Conservation (phyloP, 345 rosid species). For the Hevea brasiliensis region DNA sequence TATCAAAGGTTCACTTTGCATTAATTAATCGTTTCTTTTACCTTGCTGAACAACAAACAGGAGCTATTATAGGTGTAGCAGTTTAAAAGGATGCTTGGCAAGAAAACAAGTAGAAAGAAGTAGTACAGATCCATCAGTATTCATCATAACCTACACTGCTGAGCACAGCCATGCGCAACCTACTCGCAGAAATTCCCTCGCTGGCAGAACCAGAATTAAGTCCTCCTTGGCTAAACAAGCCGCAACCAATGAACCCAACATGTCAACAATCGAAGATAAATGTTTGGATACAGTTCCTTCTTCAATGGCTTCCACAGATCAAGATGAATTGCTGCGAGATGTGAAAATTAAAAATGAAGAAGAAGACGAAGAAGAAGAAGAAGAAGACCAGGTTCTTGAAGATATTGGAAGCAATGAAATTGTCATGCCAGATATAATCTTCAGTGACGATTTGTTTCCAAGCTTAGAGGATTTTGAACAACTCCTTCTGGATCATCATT, state of each 20-base stretch:
- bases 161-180: conserved; percentile 71
- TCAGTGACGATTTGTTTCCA: conserved; percentile 37
- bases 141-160: conserved; percentile 63
- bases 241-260: conserved; percentile 8
- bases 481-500: conserved; percentile 25
- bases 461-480: conserved; percentile 39
- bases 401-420: conserved; percentile 12
- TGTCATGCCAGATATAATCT: conserved; percentile 30
- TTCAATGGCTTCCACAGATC: conserved; percentile 31
- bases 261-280: conserved; percentile 8
- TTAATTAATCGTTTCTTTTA: too few relatives aligned
- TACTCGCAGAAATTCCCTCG: conserved; percentile 61
- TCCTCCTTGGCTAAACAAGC: conserved; percentile 22
- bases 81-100: conserved; percentile 74
- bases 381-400: conserved; percentile 19
- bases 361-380: conserved; percentile 12
- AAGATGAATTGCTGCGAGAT: conserved; percentile 21
- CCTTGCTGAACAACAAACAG: conserved; percentile 35
- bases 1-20: too few relatives aligned
- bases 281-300: conserved; percentile 16
- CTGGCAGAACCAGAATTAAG: conserved; percentile 62
- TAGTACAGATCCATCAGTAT: conserved; percentile 47
- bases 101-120: conserved; percentile 78
- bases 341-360: conserved; percentile 16
- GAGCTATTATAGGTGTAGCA: conserved; percentile 83